Evolutionary conservation across 2,329 filamentous ascomycete genomes (phyloP).

Genomic region (Calonectria crousiana): DNA sequence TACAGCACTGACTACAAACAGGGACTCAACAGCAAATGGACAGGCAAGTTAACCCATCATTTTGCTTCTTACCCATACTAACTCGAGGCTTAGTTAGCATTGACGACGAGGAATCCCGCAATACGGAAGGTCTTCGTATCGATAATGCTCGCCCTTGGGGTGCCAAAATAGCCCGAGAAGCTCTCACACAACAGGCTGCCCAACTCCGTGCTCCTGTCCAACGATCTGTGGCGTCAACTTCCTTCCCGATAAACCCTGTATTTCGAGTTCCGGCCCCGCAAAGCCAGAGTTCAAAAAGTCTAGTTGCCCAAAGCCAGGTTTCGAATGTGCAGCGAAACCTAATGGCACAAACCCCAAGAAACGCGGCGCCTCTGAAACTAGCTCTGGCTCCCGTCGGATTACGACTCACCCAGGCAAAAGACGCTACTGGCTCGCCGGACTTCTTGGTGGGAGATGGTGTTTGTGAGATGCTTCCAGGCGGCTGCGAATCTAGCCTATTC

Average conservation of each 20-base stretch:
- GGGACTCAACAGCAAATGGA: slow-evolving; percentile 28
- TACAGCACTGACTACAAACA: neutral
- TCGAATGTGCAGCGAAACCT: neutral
- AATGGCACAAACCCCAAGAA: neutral
- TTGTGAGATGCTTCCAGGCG: slow-evolving; percentile 25
- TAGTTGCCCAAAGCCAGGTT: neutral
- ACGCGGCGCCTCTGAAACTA: neutral
- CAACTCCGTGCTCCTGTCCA: neutral
- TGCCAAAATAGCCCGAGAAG: neutral
- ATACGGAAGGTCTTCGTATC: slow-evolving; percentile 37
- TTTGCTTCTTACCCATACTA: neutral
- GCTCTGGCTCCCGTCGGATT: neutral
- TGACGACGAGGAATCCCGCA: slow-evolving; percentile 37
- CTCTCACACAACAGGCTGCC: neutral
- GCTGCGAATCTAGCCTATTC: slow-evolving; percentile 20
- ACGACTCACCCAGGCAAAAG: neutral
- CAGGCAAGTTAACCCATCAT: neutral
- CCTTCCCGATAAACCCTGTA: neutral
- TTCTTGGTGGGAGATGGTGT: neutral
- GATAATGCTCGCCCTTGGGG: slow-evolving; percentile 41
- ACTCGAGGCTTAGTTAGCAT: slow-evolving; percentile 19
- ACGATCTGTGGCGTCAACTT: neutral
- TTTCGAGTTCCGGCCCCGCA: neutral
- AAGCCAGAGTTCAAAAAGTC: neutral
- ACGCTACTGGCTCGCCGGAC: neutral